A percentile compares a stretch with the other conserved stretches of the same genome.
Evolutionary conservation across 495 filamentous ascomycete genomes (phyloP).

Genomic region (Hamigera avellanea): DNA sequence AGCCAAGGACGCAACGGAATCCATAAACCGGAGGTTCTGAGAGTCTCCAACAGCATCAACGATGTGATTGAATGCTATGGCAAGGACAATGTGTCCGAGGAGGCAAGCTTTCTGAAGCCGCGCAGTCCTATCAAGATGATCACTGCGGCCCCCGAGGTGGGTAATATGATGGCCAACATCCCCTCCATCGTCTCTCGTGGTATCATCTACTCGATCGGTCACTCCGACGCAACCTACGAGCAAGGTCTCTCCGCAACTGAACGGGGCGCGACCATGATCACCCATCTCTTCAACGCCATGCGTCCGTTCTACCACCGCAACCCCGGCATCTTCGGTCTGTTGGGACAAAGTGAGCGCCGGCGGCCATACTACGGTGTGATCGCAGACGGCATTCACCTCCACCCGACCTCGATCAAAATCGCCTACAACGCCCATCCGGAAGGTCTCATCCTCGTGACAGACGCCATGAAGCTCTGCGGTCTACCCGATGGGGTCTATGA

Average conservation of each 20-base stretch:
- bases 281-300: conserved; percentile 89
- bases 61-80: conserved; percentile 64
- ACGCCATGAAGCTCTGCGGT: conserved; percentile 51
- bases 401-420: conserved; percentile 47
- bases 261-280: conserved; percentile 72
- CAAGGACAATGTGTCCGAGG: conserved; percentile 37
- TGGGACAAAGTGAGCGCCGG: conserved; percentile 38
- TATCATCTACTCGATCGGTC: conserved; percentile 68
- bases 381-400: conserved; percentile 51
- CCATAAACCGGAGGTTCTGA: conserved; percentile 55
- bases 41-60: conserved; percentile 32
- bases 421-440: conserved; percentile 45
- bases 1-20: conserved; percentile 60
- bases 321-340: conserved; percentile 70
- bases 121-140: conserved; percentile 53
- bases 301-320: conserved; percentile 73
- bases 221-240: conserved; percentile 70
- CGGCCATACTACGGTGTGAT: conserved; percentile 50
- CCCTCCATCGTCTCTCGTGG: conserved; percentile 42
- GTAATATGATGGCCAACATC: conserved; percentile 50
- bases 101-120: conserved; percentile 2
- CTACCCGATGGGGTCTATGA: conserved; percentile 65
- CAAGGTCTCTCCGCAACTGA: conserved; percentile 52
- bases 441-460: conserved; percentile 48
- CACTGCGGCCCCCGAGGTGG: conserved; percentile 70